Conservation (phyloP, 2,329 filamentous ascomycete species). For the Pochonia chlamydosporia region DNA sequence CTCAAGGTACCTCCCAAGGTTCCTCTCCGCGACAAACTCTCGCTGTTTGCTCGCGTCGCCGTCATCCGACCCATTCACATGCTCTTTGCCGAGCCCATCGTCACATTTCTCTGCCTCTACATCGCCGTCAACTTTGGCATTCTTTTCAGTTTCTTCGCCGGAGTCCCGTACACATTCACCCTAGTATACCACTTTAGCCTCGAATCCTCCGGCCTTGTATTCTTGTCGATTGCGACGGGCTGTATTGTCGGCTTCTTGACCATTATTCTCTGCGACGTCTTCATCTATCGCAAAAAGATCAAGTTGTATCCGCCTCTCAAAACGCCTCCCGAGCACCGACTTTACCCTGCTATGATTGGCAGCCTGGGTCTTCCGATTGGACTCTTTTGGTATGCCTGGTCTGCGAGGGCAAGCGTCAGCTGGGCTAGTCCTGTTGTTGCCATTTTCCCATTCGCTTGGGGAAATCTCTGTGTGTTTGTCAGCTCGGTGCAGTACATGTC, state of each 20-base stretch:
- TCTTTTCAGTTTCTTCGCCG: slow-evolving; percentile 47
- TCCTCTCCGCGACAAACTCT: slow-evolving; percentile 19
- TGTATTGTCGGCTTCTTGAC: slow-evolving; percentile 37
- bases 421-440: slow-evolving; percentile 47
- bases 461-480: slow-evolving; percentile 55
- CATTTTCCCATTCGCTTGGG: slow-evolving; percentile 53
- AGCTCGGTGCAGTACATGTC: slow-evolving; percentile 45
- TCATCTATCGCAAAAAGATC: slow-evolving; percentile 34
- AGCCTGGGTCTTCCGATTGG: slow-evolving; percentile 45
- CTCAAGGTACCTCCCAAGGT: slow-evolving; percentile 17
- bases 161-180: slow-evolving; percentile 42
- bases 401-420: slow-evolving; percentile 34
- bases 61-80: slow-evolving; percentile 50
- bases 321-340: slow-evolving; percentile 48
- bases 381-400: slow-evolving; percentile 58
- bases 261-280: slow-evolving; percentile 32
- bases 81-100: slow-evolving; percentile 57
- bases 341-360: slow-evolving; percentile 55
- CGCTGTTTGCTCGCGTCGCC: slow-evolving; percentile 33
- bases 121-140: slow-evolving; percentile 45
- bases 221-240: slow-evolving; percentile 39
- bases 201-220: slow-evolving; percentile 37
- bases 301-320: slow-evolving; percentile 24
- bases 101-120: slow-evolving; percentile 48
- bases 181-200: slow-evolving; percentile 37